phyloP scores from a whole-genome alignment of 2,329 filamentous ascomycete species.

The Teratosphaeria gauchensis region DNA sequence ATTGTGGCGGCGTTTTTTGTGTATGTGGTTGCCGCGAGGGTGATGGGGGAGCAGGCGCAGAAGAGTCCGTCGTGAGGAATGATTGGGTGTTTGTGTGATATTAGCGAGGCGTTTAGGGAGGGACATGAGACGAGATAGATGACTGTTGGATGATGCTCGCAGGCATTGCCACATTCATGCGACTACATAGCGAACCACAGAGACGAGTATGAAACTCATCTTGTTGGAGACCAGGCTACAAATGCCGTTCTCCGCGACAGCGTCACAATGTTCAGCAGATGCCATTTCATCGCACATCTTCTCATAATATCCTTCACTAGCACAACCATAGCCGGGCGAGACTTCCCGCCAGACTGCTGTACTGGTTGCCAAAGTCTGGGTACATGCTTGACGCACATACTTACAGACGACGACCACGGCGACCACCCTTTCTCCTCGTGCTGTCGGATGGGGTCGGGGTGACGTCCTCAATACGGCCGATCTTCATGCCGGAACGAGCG shows the following conservation, averaged over 20 bases:
- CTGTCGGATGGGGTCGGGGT: constrained; percentile 98
- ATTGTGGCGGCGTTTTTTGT: constrained; percentile 61
- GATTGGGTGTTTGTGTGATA: background rate
- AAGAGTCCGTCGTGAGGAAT: background rate
- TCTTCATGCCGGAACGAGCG: constrained; percentile 99
- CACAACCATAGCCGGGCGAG: background rate
- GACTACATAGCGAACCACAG: constrained; percentile 3
- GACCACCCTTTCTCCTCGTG: constrained; percentile 99
- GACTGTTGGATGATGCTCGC: background rate
- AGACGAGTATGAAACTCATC: background rate
- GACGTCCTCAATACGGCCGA: constrained; percentile 98
- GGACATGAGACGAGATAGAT: background rate
- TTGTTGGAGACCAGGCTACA: constrained; percentile 27
- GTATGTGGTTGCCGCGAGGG: constrained; percentile 72
- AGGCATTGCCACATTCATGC: constrained; percentile 1
- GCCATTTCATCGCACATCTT: background rate
- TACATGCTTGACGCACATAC: constrained; percentile 4
- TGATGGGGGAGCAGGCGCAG: constrained; percentile 39
- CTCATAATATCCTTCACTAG: constrained; percentile 2
- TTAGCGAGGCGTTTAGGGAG: constrained; percentile 17
- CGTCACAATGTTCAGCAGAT: constrained; percentile 24
- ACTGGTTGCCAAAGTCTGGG: background rate
- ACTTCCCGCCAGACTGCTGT: background rate
- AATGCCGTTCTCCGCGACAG: constrained; percentile 31
- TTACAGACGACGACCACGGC: constrained; percentile 99